phyloP scores from a whole-genome alignment of 2,329 filamentous ascomycete genomes.

The Diaporthe humulicola region DNA sequence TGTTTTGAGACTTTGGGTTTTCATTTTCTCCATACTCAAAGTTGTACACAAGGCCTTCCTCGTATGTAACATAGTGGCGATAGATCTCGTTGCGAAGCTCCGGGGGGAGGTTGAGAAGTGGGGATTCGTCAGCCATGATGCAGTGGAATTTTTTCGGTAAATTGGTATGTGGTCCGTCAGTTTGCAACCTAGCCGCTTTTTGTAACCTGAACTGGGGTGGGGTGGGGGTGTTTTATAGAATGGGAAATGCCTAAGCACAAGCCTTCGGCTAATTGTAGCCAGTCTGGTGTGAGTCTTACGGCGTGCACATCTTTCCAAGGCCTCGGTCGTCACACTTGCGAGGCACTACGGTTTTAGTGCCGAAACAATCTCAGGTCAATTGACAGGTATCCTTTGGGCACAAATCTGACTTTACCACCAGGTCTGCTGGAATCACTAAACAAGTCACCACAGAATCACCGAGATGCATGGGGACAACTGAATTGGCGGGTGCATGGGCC shows the following conservation, averaged over 20 bases:
- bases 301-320: neutral
- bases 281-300: neutral
- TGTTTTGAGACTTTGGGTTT: neutral
- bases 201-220: neutral
- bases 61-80: neutral
- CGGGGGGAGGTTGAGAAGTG: neutral
- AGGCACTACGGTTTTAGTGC: neutral
- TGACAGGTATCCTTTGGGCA: neutral
- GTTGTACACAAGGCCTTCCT: neutral
- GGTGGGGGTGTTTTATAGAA: neutral
- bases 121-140: neutral
- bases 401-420: neutral
- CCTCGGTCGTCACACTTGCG: neutral
- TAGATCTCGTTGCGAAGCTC: constrained; percentile 1
- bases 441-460: neutral
- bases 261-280: neutral
- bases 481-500: constrained; percentile 5
- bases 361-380: neutral
- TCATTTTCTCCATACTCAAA: neutral
- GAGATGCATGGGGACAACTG: neutral
- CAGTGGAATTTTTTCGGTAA: too few relatives aligned
- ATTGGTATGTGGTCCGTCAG: too few relatives aligned
- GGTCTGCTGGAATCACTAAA: neutral
- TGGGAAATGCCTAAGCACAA: neutral
- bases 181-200: too few relatives aligned